A percentile compares a stretch with the other conserved stretches of the same genome.
phyloP scores from a whole-genome alignment of 305 asterid species.

The Withania somnifera region DNA sequence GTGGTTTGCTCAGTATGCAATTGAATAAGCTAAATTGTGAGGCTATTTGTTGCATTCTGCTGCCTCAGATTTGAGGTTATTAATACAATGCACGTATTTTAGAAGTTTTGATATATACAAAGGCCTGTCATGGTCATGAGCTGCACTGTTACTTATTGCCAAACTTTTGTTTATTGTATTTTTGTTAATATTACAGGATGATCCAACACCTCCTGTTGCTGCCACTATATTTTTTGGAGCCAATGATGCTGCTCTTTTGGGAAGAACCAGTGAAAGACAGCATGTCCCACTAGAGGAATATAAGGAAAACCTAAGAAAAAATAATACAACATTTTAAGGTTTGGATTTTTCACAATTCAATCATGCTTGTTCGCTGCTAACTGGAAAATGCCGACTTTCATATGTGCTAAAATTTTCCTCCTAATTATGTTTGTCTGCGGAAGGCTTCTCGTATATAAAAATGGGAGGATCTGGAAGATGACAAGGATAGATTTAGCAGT shows the following conservation, averaged over 20 bases:
- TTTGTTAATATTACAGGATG: conserved; percentile 26
- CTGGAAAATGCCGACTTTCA: not conserved
- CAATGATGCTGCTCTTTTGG: conserved; percentile 72
- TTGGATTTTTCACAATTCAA: not conserved
- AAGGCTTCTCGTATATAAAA: not conserved
- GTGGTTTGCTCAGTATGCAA: not conserved
- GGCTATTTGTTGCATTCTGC: not conserved
- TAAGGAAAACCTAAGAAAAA: conserved; percentile 57
- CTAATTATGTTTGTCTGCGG: not conserved
- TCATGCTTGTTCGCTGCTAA: not conserved
- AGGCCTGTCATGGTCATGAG: not conserved
- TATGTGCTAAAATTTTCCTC: not conserved
- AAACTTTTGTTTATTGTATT: not conserved
- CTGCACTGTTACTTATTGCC: not conserved
- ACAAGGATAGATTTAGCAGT: not conserved
- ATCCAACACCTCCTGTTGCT: conserved; percentile 46
- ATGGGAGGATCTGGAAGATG: not conserved
- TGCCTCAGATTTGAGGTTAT: not conserved
- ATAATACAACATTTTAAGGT: conserved; percentile 77
- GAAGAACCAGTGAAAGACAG: conserved; percentile 60
- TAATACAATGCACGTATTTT: not conserved
- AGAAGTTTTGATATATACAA: not conserved
- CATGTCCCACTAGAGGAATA: conserved; percentile 81
- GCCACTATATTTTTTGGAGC: conserved; percentile 82
- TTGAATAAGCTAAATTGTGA: not conserved